Evolutionary conservation across 2,329 filamentous ascomycete species (phyloP).

Genomic region (Biscogniauxia mediterranea): DNA sequence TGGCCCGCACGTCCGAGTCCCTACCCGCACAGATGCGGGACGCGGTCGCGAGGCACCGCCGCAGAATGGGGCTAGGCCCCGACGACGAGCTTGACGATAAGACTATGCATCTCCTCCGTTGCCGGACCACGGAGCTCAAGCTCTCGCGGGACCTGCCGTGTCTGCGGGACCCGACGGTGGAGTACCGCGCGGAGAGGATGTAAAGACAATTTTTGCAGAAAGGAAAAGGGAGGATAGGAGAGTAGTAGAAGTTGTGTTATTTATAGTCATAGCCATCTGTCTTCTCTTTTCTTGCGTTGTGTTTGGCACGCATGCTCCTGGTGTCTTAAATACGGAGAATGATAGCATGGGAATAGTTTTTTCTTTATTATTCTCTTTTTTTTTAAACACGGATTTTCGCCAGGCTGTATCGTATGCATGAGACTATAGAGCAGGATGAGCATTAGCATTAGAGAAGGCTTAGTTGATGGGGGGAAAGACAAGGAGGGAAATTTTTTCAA

Average conservation of each 20-base stretch:
- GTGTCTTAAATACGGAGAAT: too few relatives aligned
- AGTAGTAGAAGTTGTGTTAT: too few relatives aligned
- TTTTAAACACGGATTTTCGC: too few relatives aligned
- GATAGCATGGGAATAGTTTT: too few relatives aligned
- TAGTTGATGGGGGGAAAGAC: too few relatives aligned
- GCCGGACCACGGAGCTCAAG: constrained; percentile 84
- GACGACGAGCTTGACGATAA: constrained; percentile 48
- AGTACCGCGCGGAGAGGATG: constrained; percentile 58
- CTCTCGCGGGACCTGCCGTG: constrained; percentile 73
- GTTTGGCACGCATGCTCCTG: too few relatives aligned
- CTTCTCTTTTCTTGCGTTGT: too few relatives aligned
- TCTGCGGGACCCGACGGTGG: constrained; percentile 63
- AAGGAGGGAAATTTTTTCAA: too few relatives aligned
- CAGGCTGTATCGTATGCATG: too few relatives aligned
- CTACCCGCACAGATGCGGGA: constrained; percentile 53
- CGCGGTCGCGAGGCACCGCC: constrained; percentile 39
- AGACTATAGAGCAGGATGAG: too few relatives aligned
- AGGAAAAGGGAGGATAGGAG: background rate
- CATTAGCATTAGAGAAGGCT: too few relatives aligned
- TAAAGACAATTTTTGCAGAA: constrained; percentile 24
- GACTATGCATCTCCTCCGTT: constrained; percentile 65
- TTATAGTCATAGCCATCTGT: background rate
- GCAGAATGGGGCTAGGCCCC: constrained; percentile 35
- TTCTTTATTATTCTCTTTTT: too few relatives aligned
- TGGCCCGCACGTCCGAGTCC: constrained; percentile 65